A percentile compares a stretch with the other conserved stretches of the same genome.
phyloP scores from a whole-genome alignment of 1,284 basidiomycete species.

The Boletus semigastroideus region DNA sequence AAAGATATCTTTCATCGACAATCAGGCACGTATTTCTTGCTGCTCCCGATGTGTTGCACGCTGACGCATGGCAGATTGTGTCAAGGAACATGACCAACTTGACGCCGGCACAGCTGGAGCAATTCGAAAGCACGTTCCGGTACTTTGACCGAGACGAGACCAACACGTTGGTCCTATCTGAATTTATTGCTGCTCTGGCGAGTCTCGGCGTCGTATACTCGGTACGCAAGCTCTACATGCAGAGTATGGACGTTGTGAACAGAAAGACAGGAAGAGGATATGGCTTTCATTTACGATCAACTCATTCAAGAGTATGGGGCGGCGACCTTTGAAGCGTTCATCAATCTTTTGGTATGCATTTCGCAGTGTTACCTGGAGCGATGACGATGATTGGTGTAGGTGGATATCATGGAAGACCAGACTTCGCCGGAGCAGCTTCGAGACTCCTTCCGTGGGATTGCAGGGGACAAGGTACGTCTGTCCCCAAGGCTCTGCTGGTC shows the following conservation, averaged over 20 bases:
- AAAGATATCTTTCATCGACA: conserved; percentile 94
- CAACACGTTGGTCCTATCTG: conserved; percentile 82
- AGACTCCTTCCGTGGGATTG: conserved; percentile 92
- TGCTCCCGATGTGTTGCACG: neutral
- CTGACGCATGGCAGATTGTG: conserved; percentile 66
- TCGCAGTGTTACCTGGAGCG: conserved; percentile 1
- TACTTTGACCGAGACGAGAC: conserved; percentile 95
- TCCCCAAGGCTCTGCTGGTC: neutral
- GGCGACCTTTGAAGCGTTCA: conserved; percentile 92
- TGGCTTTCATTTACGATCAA: conserved; percentile 83
- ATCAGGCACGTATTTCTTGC: conserved; percentile 62
- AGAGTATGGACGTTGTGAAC: conserved; percentile 5
- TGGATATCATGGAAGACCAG: conserved; percentile 95
- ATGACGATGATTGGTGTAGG: conserved; percentile 44
- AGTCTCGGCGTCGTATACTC: conserved; percentile 94
- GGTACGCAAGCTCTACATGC: conserved; percentile 38
- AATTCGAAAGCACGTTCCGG: conserved; percentile 96
- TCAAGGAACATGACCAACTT: conserved; percentile 90
- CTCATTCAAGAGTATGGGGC: conserved; percentile 85
- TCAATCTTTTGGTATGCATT: conserved; percentile 80
- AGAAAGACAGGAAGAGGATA: conserved; percentile 71
- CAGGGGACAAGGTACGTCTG: conserved; percentile 77
- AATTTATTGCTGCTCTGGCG: conserved; percentile 91
- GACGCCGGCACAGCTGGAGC: conserved; percentile 94
- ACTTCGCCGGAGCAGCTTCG: conserved; percentile 90